Evolutionary conservation across 2,329 filamentous ascomycete genomes (phyloP).

Genomic region (Phialophora verrucosa): DNA sequence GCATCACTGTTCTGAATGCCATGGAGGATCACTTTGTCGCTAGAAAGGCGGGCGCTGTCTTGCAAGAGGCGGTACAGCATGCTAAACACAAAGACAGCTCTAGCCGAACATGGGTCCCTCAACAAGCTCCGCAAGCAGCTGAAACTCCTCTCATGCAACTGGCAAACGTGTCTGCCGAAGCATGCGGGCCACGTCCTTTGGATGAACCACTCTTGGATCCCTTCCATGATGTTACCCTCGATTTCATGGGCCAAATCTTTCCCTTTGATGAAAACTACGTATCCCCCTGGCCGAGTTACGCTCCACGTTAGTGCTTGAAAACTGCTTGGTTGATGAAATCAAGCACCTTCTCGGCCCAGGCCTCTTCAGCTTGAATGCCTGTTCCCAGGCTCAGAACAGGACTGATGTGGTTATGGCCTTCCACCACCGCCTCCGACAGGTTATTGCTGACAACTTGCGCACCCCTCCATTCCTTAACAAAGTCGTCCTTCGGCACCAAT

Average conservation of each 20-base stretch:
- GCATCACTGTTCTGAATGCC: constrained; percentile 49
- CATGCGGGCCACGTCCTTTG: not conserved
- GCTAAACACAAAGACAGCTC: not conserved
- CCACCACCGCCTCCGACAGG: constrained; percentile 10
- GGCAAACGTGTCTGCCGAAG: not conserved
- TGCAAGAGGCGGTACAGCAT: constrained; percentile 1
- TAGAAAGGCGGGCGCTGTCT: constrained; percentile 42
- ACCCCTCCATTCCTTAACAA: constrained; percentile 23
- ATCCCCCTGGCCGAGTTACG: not conserved
- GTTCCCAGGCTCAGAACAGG: constrained; percentile 20
- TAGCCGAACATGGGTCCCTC: not conserved
- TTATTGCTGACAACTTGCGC: constrained; percentile 19
- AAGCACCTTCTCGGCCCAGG: constrained; percentile 22
- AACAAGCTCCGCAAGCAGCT: not conserved
- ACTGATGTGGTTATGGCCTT: constrained; percentile 30
- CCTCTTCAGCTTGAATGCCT: constrained; percentile 14
- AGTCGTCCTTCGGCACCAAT: constrained; percentile 24
- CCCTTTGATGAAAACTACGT: constrained; percentile 3
- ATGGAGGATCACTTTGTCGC: constrained; percentile 52
- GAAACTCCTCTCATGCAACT: constrained; percentile 4
- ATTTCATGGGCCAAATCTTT: constrained; percentile 21
- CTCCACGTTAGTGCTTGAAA: not conserved
- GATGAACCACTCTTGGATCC: constrained; percentile 11
- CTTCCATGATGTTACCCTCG: constrained; percentile 9
- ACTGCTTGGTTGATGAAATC: constrained; percentile 15